Percentiles rank a stretch among this genome's conserved stretches.
Evolutionary conservation across 1,284 basidiomycete species (phyloP).

Genomic region (Thecaphora thlaspeos): DNA sequence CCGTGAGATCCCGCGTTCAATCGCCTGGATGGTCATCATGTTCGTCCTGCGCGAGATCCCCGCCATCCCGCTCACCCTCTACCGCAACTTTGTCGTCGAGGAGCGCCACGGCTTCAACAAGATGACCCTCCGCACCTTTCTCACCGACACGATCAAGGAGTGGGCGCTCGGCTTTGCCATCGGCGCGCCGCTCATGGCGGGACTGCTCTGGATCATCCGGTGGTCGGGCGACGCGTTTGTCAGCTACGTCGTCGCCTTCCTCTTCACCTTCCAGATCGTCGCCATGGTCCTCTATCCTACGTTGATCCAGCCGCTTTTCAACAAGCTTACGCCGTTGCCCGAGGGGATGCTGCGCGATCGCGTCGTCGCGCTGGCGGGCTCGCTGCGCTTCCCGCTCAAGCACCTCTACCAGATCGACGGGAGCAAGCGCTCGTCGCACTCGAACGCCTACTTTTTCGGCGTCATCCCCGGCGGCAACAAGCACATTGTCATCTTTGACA

Average conservation of each 20-base stretch:
- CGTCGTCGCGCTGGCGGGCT: slow-evolving; percentile 45
- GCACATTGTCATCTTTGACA: slow-evolving; percentile 87
- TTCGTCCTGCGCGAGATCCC: slow-evolving; percentile 61
- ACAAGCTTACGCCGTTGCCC: slow-evolving; percentile 83
- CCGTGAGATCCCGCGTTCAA: slow-evolving; percentile 74
- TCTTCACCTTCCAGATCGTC: slow-evolving; percentile 70
- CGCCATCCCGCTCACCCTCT: slow-evolving; percentile 68
- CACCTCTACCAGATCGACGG: slow-evolving; percentile 97
- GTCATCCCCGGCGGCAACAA: slow-evolving; percentile 54
- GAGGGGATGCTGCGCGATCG: slow-evolving; percentile 50
- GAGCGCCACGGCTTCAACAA: slow-evolving; percentile 97
- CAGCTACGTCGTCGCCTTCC: slow-evolving; percentile 50
- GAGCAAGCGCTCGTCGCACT: slow-evolving; percentile 88
- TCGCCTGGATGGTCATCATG: slow-evolving; percentile 65
- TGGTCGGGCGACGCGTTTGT: slow-evolving; percentile 70
- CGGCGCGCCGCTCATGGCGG: slow-evolving; percentile 83
- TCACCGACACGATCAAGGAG: slow-evolving; percentile 76
- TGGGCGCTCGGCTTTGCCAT: slow-evolving; percentile 73
- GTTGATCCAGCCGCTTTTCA: slow-evolving; percentile 92
- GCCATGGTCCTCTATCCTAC: slow-evolving; percentile 61
- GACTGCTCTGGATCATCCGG: slow-evolving; percentile 82
- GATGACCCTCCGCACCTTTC: slow-evolving; percentile 68
- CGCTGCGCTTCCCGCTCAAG: slow-evolving; percentile 86
- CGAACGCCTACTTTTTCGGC: slow-evolving; percentile 69
- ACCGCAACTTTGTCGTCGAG: slow-evolving; percentile 90